Evolutionary conservation across 2,329 filamentous ascomycete genomes (phyloP), one percentile per base, ranked within the genome.

Genomic region (Blastomyces percursus): DNA sequence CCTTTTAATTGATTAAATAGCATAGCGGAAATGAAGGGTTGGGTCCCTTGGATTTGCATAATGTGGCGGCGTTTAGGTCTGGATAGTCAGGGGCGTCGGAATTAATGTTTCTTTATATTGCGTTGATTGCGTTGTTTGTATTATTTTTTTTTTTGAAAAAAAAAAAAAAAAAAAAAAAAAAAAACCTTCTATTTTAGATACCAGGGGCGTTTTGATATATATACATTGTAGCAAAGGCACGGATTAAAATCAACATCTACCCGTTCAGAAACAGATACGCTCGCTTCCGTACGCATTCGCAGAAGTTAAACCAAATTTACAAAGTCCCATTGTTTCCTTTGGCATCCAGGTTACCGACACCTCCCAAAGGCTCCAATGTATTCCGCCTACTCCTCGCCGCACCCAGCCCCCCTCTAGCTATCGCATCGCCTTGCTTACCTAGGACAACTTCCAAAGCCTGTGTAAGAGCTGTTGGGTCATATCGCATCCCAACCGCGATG

Each of bases 361-460:
- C 24, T 30, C 65, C 38, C 12, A 52, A 51, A 12, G 46, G 59
- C 24, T 67, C 66, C 59, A 85, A 69, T 0, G 85, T 88, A 74
- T 88, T 87, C 64, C 85, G 76, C 68, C 85, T 76, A 68, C 79
- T 82, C 66, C 76, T 72, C 32, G 79, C 80, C 51, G 67, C 73
- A 14, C 72, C 72, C 14, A 72, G 46, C 4, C 69, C 73, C 11
- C 73, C 75, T 59, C 75, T 68, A 40, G 75, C 72, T 71, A 81
- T 79, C 1, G 76, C 74, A 71, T 85, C 83, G n/a, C 78, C 76
- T 60, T 82, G 81, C 65, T 80, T 84, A 0, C 90, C 90, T 62
- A 96, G 78, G 9, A 95, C 87, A 0, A 86, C 86, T 74, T 91
- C 88, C 51, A 96, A 75, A 1, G 90, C 88, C 72, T 91, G 87